Base-by-base conservation (phyloP, 2,329 filamentous ascomycete species). In the Onygena corvina region DNA sequence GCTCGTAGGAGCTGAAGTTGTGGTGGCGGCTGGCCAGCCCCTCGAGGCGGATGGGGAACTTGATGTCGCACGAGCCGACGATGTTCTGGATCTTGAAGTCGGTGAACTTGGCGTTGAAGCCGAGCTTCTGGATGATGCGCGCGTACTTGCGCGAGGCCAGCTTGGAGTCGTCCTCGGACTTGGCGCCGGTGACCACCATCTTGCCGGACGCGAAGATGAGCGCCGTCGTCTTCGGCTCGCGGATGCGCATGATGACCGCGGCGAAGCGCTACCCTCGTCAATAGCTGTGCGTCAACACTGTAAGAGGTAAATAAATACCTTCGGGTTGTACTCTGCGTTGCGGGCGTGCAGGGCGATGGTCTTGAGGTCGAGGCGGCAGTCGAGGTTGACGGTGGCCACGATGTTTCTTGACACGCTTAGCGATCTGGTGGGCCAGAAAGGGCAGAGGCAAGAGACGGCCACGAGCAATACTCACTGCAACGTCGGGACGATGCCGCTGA, bases 11-110 rank as follows among this genome's bases (percentile, higher is more conserved):
- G 71, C 86, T 93, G 80, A 96, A 98, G 73, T 94, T 94, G 76
- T 96, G 90, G 77, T 98, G 92, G 71, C 89, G 87, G 59, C 84
- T 92, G 12, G 92, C 92, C 65, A 98, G 75, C 71, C 92, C 92
- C 68, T 96, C 92, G 52, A 98, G 77, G 58, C 92, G 87, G 60
- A 98, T 95, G 48, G 92, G 92, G 73, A 98, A 98, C 76, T 95
- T 95, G 77, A 98, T 95, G 66, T 98, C 92, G 69, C 90, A 96
- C 53, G 88, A 94, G 56, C 92, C 92, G 58, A 98, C 92, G 57
- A 98, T 96, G 71, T 98, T 98, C 75, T 95, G 89, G 63, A 98
- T 98, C 79, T 96, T 98, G 75, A 98, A 98, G 69, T 98, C 92
- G 58, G 89, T 95, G 71, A 98, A 96, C 79, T 95, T 95, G 62